A percentile compares a stretch with the other conserved stretches of the same genome.
phyloP scores from a whole-genome alignment of 148 eudicot species.

The Persicaria maculosa region DNA sequence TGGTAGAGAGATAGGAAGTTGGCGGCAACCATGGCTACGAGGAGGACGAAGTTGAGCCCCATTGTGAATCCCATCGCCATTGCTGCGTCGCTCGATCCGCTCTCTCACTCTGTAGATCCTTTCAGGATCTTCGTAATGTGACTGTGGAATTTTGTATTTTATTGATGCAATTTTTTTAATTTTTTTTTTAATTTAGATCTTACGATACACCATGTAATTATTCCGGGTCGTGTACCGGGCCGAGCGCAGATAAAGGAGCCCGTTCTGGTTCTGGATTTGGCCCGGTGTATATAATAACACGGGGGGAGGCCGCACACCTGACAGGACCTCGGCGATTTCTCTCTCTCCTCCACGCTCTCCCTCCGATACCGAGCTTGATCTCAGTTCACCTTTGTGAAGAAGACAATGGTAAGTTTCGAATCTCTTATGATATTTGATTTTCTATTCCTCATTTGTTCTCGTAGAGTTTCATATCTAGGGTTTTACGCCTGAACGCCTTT shows the following conservation, averaged over 20 bases:
- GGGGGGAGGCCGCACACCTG: not conserved
- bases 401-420: slow-evolving; percentile 7
- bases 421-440: not conserved
- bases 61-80: slow-evolving; percentile 63
- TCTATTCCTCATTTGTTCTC: not conserved
- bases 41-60: slow-evolving; percentile 60
- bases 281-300: too few species aligned
- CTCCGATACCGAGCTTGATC: not conserved
- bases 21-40: slow-evolving; percentile 85
- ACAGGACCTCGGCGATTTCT: not conserved
- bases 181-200: too few species aligned
- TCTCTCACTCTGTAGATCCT: too few species aligned
- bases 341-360: not conserved
- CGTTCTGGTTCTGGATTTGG: too few species aligned
- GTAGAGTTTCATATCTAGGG: not conserved
- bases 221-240: too few species aligned
- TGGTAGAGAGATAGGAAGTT: slow-evolving; percentile 86
- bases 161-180: too few species aligned
- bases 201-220: too few species aligned
- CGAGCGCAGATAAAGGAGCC: too few species aligned
- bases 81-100: not conserved
- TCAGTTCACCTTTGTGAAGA: slow-evolving; percentile 2
- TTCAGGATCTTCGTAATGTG: too few species aligned
- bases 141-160: too few species aligned
- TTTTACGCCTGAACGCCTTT: not conserved